Conservation (phyloP, 176 grass and related monocot genomes). For the Juncus effusus region DNA sequence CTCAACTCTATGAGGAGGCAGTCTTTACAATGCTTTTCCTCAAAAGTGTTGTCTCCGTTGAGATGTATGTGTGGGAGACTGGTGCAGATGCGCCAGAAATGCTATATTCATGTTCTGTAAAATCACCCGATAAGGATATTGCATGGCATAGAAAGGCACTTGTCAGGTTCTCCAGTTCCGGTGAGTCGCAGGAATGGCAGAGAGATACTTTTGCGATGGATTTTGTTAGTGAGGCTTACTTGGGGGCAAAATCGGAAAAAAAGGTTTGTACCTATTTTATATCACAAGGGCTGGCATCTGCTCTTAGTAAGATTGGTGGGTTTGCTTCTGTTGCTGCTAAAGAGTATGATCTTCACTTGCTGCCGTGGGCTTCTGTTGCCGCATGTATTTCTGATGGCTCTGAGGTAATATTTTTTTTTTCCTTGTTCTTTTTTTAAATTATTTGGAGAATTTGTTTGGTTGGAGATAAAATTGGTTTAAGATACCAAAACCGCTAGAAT, state of each 20-base stretch:
- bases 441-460: not conserved
- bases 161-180: conserved; percentile 54
- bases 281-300: conserved; percentile 71
- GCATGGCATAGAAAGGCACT: conserved; percentile 80
- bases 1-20: conserved; percentile 69
- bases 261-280: conserved; percentile 66
- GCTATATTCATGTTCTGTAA: conserved; percentile 69
- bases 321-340: conserved; percentile 79
- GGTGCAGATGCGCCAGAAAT: conserved; percentile 54
- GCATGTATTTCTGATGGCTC: conserved; percentile 66
- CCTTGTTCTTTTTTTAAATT: not conserved
- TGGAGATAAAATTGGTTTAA: conserved; percentile 7
- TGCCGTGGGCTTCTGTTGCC: conserved; percentile 97
- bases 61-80: conserved; percentile 90
- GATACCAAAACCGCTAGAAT: too few species aligned
- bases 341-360: conserved; percentile 80
- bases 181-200: conserved; percentile 44
- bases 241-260: conserved; percentile 48
- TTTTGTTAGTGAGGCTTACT: conserved; percentile 63
- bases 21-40: conserved; percentile 90
- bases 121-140: conserved; percentile 44
- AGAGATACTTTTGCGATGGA: conserved; percentile 63
- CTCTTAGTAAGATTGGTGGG: conserved; percentile 71
- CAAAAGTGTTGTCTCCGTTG: conserved; percentile 71
- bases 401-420: conserved; percentile 45